Percentiles rank a stretch among this genome's conserved stretches.
Evolutionary conservation across 139 green algal genomes (phyloP).

Genomic region (Picochlorum sp.): DNA sequence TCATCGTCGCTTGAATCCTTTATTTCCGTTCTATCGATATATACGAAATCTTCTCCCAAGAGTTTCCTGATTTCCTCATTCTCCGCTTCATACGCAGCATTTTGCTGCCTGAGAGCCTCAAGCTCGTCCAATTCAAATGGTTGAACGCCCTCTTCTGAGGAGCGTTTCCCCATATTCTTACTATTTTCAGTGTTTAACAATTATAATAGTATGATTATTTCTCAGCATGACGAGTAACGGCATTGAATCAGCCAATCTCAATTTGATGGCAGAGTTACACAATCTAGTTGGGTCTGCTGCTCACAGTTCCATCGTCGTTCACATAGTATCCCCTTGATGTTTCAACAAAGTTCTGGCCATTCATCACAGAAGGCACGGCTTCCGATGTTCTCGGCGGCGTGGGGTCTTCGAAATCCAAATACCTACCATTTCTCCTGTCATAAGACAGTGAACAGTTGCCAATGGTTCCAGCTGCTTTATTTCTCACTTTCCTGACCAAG

Average conservation of each 20-base stretch:
- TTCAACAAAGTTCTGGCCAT: background rate
- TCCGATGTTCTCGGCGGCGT: constrained; percentile 1
- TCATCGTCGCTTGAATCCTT: background rate
- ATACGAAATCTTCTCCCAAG: background rate
- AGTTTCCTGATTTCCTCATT: background rate
- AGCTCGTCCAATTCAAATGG: background rate
- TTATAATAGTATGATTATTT: no score
- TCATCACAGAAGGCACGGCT: no score
- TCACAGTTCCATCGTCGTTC: constrained; percentile 9
- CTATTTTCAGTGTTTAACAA: no score
- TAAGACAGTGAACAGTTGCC: constrained; percentile 56
- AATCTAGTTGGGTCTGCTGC: no score
- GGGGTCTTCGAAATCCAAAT: constrained; percentile 14
- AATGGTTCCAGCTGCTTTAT: constrained; percentile 83
- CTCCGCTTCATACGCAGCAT: constrained; percentile 2
- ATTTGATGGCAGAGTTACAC: no score
- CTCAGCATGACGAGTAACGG: no score
- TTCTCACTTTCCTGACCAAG: constrained; percentile 68
- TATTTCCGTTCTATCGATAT: background rate
- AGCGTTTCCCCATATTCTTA: no score
- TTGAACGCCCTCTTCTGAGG: no score
- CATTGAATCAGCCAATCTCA: no score
- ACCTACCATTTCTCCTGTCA: constrained; percentile 37
- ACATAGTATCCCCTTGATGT: background rate
- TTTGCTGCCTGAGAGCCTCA: background rate